These are phyloP conservation scores for Malassezia psittaci DNA, from an alignment of 1,284 basidiomycete species.

Conservation along the genomic window DNA sequence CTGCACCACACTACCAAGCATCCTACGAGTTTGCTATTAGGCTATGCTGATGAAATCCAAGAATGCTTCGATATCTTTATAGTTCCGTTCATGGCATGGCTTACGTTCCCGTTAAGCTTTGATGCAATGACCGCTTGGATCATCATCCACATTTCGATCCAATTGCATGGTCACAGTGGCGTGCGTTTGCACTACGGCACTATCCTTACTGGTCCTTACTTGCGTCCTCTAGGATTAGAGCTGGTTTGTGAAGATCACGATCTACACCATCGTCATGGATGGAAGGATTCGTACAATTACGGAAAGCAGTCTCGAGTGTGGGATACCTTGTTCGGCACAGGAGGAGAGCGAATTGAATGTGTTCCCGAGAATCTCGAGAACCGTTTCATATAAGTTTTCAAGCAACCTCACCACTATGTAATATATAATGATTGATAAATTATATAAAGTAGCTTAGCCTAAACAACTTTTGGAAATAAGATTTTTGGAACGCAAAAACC, in stretches of 20 bases:
- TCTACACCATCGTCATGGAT: conserved; percentile 44
- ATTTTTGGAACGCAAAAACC: no score
- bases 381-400: no score
- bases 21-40: conserved; percentile 28
- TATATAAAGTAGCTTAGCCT: background rate
- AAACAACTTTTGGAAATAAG: no score
- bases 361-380: conserved; percentile 13
- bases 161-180: conserved; percentile 36
- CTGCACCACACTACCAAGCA: conserved; percentile 38
- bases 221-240: conserved; percentile 28
- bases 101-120: conserved; percentile 26
- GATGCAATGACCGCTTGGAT: conserved; percentile 25
- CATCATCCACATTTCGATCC: conserved; percentile 28
- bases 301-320: conserved; percentile 43
- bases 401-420: conserved; percentile 4
- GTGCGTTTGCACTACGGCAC: conserved; percentile 30
- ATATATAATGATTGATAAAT: background rate
- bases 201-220: conserved; percentile 25
- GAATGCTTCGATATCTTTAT: conserved; percentile 34
- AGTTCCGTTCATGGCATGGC: conserved; percentile 27
- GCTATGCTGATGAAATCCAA: conserved; percentile 35
- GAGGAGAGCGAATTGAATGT: conserved; percentile 30
- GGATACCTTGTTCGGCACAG: conserved; percentile 41
- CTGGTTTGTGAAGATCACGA: conserved; percentile 44
- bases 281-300: conserved; percentile 32